These are phyloP conservation scores for Gracilariopsis chorda DNA, from an alignment of 23 red algal genomes.

Conservation along the genomic window DNA sequence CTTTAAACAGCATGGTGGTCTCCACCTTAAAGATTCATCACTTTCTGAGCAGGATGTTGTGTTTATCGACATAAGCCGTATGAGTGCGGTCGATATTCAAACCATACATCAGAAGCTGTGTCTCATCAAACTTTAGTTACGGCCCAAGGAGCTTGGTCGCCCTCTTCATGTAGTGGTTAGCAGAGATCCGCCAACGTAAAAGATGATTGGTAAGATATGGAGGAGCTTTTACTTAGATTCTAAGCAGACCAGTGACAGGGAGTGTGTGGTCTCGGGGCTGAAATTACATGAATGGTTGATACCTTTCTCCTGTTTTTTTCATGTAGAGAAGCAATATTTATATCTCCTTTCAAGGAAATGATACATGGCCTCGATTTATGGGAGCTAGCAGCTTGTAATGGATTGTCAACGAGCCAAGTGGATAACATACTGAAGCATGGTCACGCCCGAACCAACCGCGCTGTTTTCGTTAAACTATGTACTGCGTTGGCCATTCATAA, in stretches of 20 bases:
- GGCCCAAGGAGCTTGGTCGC: neutral
- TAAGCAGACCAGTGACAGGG: neutral
- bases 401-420: neutral
- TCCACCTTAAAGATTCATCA: neutral
- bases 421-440: neutral
- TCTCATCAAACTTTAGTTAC: neutral
- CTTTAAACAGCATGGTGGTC: neutral
- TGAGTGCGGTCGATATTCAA: constrained; percentile 5
- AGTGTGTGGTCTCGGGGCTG: neutral
- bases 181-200: neutral
- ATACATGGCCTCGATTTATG: neutral
- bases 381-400: neutral
- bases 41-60: neutral
- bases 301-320: constrained; percentile 4
- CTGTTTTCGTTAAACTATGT: neutral
- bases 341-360: neutral
- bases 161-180: neutral
- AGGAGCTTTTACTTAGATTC: neutral
- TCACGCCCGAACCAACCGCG: constrained; percentile 1
- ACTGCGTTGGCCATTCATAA: neutral
- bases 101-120: neutral
- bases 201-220: neutral
- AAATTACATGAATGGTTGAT: neutral
- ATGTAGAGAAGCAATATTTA: constrained; percentile 7
- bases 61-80: neutral